Conservation (phyloP, 1,284 basidiomycete species). For the Ceratobasidium sp. region DNA sequence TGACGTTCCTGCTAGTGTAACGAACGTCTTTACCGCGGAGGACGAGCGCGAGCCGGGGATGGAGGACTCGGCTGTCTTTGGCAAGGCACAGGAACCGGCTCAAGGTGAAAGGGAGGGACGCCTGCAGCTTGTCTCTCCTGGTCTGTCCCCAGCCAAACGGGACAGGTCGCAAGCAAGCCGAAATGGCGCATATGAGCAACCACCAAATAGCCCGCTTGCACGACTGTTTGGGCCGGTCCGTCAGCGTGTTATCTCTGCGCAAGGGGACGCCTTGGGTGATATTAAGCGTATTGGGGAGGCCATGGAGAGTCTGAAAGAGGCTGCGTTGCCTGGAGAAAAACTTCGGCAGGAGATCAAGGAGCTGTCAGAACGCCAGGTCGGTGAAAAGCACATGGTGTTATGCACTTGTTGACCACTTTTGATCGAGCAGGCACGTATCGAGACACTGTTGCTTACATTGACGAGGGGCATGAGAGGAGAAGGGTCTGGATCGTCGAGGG, state of each 20-base stretch:
- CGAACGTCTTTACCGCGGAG: slow-evolving; percentile 26
- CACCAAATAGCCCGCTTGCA: slow-evolving; percentile 59
- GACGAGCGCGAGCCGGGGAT: slow-evolving; percentile 13
- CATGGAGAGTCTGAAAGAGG: slow-evolving; percentile 64
- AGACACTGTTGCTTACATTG: slow-evolving; percentile 63
- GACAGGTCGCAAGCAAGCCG: slow-evolving; percentile 43
- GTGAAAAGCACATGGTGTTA: slow-evolving; percentile 40
- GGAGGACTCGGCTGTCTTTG: slow-evolving; percentile 26
- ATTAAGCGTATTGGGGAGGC: slow-evolving; percentile 63
- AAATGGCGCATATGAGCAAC: slow-evolving; percentile 12
- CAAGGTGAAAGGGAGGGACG: background rate
- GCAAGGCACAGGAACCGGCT: slow-evolving; percentile 28
- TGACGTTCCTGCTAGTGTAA: slow-evolving; percentile 48
- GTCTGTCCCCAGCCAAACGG: slow-evolving; percentile 28
- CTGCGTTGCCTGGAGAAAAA: slow-evolving; percentile 60
- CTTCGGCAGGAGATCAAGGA: slow-evolving; percentile 81
- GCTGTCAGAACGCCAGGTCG: slow-evolving; percentile 60
- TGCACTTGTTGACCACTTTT: slow-evolving; percentile 18
- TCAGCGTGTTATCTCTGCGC: slow-evolving; percentile 46
- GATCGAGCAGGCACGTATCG: slow-evolving; percentile 68
- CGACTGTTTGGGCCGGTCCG: slow-evolving; percentile 55
- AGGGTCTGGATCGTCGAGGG: slow-evolving; percentile 24
- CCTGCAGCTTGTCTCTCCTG: background rate
- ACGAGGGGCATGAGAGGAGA: slow-evolving; percentile 58
- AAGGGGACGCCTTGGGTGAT: slow-evolving; percentile 49